These are phyloP conservation scores for Penicillium sp. DNA, from an alignment of 2,329 filamentous ascomycete genomes.

Conservation along the genomic window DNA sequence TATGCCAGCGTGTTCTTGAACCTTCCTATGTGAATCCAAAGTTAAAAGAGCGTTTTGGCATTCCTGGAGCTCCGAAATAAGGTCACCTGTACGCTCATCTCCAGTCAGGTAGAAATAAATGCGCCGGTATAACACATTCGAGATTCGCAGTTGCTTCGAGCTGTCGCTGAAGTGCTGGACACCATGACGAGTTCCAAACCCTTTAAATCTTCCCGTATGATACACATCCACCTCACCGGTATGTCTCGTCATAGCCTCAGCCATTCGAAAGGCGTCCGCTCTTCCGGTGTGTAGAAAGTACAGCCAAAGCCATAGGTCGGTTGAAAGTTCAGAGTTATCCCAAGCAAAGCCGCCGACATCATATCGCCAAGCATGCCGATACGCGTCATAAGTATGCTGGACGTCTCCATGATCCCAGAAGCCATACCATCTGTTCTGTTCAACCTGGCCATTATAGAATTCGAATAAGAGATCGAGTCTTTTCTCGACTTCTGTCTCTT, in stretches of 20 bases:
- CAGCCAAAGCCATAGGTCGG: constrained; percentile 64
- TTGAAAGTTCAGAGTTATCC: constrained; percentile 65
- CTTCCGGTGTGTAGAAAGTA: constrained; percentile 62
- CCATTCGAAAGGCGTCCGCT: constrained; percentile 59
- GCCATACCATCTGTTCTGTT: constrained; percentile 62
- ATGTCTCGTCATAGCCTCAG: constrained; percentile 60
- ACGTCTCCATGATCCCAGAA: constrained; percentile 65
- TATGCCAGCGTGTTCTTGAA: constrained; percentile 13
- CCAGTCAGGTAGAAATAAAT: constrained; percentile 19
- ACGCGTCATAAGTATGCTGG: constrained; percentile 61
- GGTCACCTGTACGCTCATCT: constrained; percentile 18
- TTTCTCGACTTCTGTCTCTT: constrained; percentile 47
- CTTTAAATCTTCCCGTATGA: constrained; percentile 59
- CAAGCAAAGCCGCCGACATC: constrained; percentile 65
- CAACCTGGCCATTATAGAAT: constrained; percentile 58
- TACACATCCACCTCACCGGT: constrained; percentile 64
- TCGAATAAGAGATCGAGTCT: constrained; percentile 58
- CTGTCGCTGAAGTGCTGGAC: constrained; percentile 64
- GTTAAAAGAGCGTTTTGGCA: constrained; percentile 13
- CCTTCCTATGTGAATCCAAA: constrained; percentile 18
- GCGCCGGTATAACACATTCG: constrained; percentile 29
- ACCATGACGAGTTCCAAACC: constrained; percentile 63
- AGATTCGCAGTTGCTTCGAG: constrained; percentile 63
- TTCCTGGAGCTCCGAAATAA: constrained; percentile 16
- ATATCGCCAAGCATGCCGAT: constrained; percentile 63